Evolutionary conservation across 2,329 filamentous ascomycete species (phyloP).

Genomic region (Byssoonygena ceratinophila): DNA sequence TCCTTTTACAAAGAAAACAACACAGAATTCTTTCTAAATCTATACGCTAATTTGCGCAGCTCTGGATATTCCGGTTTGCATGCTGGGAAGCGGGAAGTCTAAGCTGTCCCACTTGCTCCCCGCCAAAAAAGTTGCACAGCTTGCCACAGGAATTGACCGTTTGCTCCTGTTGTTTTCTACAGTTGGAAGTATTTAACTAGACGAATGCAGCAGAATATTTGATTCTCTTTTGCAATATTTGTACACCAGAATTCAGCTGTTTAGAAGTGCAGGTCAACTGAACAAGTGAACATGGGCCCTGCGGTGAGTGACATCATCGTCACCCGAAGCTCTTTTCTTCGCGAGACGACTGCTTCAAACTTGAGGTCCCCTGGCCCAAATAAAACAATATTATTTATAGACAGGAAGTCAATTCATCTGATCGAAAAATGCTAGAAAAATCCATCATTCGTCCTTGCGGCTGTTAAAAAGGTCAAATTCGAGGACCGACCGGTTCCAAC

Average conservation of each 20-base stretch:
- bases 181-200: too few relatives aligned
- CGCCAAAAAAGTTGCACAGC: neutral
- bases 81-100: neutral
- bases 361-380: too few relatives aligned
- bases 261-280: neutral
- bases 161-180: neutral
- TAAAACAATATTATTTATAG: neutral
- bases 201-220: too few relatives aligned
- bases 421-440: slow-evolving; percentile 44
- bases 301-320: slow-evolving; percentile 7
- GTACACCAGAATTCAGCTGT: too few relatives aligned
- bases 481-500: slow-evolving; percentile 64
- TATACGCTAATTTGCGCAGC: neutral
- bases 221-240: neutral
- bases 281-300: neutral
- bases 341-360: neutral
- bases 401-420: too few relatives aligned
- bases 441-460: slow-evolving; percentile 74
- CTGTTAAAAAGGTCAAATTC: slow-evolving; percentile 60
- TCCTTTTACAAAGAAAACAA: too few relatives aligned
- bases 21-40: too few relatives aligned
- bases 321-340: neutral
- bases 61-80: neutral
- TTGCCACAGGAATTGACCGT: neutral
- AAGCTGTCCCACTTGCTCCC: neutral